These are phyloP conservation scores for Penicillium frequentans DNA, from an alignment of 2,329 filamentous ascomycete species.

Conservation along the genomic window DNA sequence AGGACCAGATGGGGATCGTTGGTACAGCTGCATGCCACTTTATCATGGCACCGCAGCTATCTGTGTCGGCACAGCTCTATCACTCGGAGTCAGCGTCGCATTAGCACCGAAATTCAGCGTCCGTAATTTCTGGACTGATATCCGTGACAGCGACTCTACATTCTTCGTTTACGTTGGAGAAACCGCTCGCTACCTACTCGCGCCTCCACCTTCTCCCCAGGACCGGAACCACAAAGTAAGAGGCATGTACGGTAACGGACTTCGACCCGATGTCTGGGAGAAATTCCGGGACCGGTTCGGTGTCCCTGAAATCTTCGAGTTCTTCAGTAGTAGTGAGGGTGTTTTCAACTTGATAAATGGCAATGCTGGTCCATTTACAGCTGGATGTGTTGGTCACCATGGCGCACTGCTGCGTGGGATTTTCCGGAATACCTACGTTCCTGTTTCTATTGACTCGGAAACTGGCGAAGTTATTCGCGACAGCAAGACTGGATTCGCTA, in stretches of 20 bases:
- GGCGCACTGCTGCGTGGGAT: constrained; percentile 59
- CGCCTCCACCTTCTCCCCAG: constrained; percentile 55
- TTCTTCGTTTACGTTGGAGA: constrained; percentile 78
- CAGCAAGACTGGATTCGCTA: constrained; percentile 66
- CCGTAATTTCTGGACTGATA: constrained; percentile 69
- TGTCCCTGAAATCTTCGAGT: constrained; percentile 62
- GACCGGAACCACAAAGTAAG: constrained; percentile 49
- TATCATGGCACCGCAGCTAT: constrained; percentile 75
- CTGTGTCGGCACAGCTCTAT: constrained; percentile 55
- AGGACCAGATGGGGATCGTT: constrained; percentile 53
- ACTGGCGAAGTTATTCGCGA: constrained; percentile 68
- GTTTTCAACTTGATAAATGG: constrained; percentile 63
- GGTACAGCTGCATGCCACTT: constrained; percentile 75
- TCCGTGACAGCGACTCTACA: constrained; percentile 66
- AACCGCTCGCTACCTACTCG: constrained; percentile 71
- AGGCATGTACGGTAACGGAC: constrained; percentile 50
- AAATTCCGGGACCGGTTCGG: constrained; percentile 56
- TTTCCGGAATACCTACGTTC: constrained; percentile 58
- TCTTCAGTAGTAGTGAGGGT: constrained; percentile 77
- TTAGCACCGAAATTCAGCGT: constrained; percentile 60
- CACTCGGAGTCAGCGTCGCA: constrained; percentile 48
- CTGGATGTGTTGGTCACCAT: constrained; percentile 69
- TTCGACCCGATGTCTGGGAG: constrained; percentile 52
- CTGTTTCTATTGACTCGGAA: constrained; percentile 67
- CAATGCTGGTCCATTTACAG: constrained; percentile 61